Conservation (phyloP, 2,329 filamentous ascomycete species). For the Xylariomycetidae sp. region DNA sequence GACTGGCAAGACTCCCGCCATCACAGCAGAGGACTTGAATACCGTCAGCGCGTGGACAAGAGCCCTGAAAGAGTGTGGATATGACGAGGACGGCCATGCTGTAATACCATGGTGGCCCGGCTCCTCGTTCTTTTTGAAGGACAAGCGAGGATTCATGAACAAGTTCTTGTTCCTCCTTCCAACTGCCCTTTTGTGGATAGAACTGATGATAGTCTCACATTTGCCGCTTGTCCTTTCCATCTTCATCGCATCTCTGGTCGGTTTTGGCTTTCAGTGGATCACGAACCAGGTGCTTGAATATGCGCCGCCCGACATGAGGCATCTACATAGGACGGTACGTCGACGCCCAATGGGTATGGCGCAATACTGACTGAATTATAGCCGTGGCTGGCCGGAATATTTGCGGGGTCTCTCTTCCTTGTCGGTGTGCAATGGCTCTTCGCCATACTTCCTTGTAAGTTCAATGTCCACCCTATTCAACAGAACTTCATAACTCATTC, state of each 20-base stretch:
- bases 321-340: slow-evolving; percentile 81
- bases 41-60: slow-evolving; percentile 76
- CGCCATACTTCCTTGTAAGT: slow-evolving; percentile 65
- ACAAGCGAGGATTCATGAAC: slow-evolving; percentile 71
- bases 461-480: not conserved
- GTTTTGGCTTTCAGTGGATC: slow-evolving; percentile 70
- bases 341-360: not conserved
- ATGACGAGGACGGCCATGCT: slow-evolving; percentile 70
- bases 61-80: slow-evolving; percentile 79
- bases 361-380: slow-evolving; percentile 29
- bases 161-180: slow-evolving; percentile 91
- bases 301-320: slow-evolving; percentile 82
- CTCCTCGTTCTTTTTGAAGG: slow-evolving; percentile 68
- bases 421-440: slow-evolving; percentile 72
- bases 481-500: slow-evolving; percentile 25
- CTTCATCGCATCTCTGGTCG: slow-evolving; percentile 62
- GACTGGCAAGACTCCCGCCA: slow-evolving; percentile 83
- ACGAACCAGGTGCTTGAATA: slow-evolving; percentile 75
- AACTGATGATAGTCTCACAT: slow-evolving; percentile 67
- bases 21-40: slow-evolving; percentile 87
- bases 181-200: slow-evolving; percentile 67
- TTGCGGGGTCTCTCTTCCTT: slow-evolving; percentile 80
- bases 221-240: slow-evolving; percentile 71
- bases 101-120: slow-evolving; percentile 67
- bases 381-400: slow-evolving; percentile 93